phyloP scores from a whole-genome alignment of 441 rosid species.

The Jatropha multifida region DNA sequence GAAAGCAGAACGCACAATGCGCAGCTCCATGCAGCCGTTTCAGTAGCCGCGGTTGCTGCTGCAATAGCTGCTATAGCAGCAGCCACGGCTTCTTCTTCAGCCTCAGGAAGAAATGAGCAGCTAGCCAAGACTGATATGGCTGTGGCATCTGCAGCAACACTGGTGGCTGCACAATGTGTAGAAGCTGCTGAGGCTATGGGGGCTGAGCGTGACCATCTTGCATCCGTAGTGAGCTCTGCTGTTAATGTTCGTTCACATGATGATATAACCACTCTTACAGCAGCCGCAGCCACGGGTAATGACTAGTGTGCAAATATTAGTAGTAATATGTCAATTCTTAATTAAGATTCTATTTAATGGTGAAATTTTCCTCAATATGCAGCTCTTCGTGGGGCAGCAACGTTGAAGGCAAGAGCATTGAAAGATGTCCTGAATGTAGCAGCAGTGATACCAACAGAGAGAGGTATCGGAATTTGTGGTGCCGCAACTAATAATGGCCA shows the following conservation, averaged over 20 bases:
- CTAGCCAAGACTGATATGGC: constrained; percentile 72
- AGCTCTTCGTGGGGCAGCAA: constrained; percentile 92
- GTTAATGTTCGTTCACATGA: constrained; percentile 85
- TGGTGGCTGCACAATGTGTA: constrained; percentile 94
- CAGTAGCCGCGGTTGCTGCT: constrained; percentile 90
- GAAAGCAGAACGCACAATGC: constrained; percentile 85
- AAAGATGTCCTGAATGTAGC: constrained; percentile 81
- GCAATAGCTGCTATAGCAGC: constrained; percentile 85
- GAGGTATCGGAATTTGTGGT: constrained; percentile 47
- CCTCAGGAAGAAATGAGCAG: constrained; percentile 57
- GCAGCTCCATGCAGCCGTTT: constrained; percentile 77
- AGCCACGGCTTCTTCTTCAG: constrained; percentile 68
- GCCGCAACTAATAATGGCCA: constrained; percentile 37
- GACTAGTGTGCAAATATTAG: background rate
- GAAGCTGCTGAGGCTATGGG: constrained; percentile 93
- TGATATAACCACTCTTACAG: constrained; percentile 81
- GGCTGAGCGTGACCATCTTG: constrained; percentile 80
- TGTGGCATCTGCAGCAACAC: constrained; percentile 85
- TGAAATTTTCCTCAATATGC: constrained; percentile 13
- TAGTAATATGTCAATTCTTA: background rate
- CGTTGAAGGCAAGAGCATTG: constrained; percentile 79
- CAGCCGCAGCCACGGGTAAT: constrained; percentile 94
- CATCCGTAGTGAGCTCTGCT: constrained; percentile 80
- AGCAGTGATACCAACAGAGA: constrained; percentile 63
- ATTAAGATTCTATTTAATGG: background rate